A percentile compares a stretch with the other conserved stretches of the same genome.
phyloP scores from a whole-genome alignment of 2,329 filamentous ascomycete genomes.

The Lasiodiplodia theobromae region DNA sequence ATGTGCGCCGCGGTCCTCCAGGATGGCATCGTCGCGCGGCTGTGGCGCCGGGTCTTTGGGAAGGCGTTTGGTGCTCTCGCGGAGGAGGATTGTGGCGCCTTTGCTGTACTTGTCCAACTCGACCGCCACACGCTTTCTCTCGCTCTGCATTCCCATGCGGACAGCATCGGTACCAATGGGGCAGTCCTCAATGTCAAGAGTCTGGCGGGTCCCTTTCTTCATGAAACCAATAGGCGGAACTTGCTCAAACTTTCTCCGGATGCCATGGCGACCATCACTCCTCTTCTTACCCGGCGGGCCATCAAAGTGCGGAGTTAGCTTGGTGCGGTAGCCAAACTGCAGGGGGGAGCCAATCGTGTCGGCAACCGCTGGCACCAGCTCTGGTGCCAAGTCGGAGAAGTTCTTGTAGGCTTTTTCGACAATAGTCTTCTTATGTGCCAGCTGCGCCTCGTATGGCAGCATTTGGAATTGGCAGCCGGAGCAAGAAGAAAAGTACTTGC shows the following conservation, averaged over 20 bases:
- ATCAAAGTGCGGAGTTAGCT: constrained; percentile 96
- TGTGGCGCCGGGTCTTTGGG: constrained; percentile 32
- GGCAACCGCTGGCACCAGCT: constrained; percentile 75
- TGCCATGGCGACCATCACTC: constrained; percentile 58
- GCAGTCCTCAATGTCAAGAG: constrained; percentile 96
- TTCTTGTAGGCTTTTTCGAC: constrained; percentile 91
- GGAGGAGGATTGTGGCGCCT: constrained; percentile 86
- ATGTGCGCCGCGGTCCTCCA: constrained; percentile 63
- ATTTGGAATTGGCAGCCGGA: constrained; percentile 98
- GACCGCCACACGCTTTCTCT: constrained; percentile 75
- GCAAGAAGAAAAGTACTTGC: constrained; percentile 86
- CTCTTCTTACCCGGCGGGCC: constrained; percentile 66
- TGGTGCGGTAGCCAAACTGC: constrained; percentile 93
- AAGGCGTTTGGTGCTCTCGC: constrained; percentile 80
- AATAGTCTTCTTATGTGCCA: constrained; percentile 82
- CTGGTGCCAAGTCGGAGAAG: constrained; percentile 82
- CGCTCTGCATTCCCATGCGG: constrained; percentile 76
- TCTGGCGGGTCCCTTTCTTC: constrained; percentile 78
- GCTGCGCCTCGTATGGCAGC: constrained; percentile 86
- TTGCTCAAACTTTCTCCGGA: constrained; percentile 64
- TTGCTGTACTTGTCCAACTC: constrained; percentile 76
- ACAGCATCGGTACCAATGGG: constrained; percentile 92
- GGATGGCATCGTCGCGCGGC: constrained; percentile 42
- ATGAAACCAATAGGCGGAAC: constrained; percentile 90
- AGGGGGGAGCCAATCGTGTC: constrained; percentile 91